Base-by-base conservation (phyloP, 1,284 basidiomycete species). In the Cryptococcus depauperatus region DNA sequence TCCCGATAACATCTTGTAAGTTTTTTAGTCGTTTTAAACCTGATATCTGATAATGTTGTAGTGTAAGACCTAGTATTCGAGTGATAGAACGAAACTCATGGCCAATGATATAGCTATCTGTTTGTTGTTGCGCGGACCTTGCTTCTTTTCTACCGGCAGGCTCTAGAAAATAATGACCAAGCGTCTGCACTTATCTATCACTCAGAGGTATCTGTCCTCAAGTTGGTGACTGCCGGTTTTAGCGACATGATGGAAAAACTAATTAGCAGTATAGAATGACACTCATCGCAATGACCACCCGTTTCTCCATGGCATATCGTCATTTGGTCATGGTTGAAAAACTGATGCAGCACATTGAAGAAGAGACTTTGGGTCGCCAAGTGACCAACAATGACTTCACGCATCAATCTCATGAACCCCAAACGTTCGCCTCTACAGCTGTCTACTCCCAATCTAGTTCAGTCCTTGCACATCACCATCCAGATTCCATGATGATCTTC, bases 121-220 rank as follows among this genome's bases (percentile, higher is more conserved):
- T 64, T 61, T 44, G 58, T 55, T 0, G 62, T 63, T 5, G 56
- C 55, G 11, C 37, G 59, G 13, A 58, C 59, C 1, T 40, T 69
- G 26, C 29, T 62, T 3, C 38, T 58, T n/a, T 66, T 66, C 47
- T 62, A 57, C 38, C 56, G 60, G 35, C 43, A 50, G 0, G 58
- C 61, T 1, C 46, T 67, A 0, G 54, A 56, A 18, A 48, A 47
- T 2, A 45, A 50, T 1, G 60, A 64, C 32, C 29, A 39, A 3
- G 27, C 34, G 22, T 35, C 52, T 1, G 59, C 55, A 2, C 48
- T 50, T 19, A 47, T 50, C 9, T 46, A 61, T 5, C 44, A 56
- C 8, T 41, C 46, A 2, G 66, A 69, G 50, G 59, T 69, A 14
- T 56, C 61, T 11, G 55, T 65, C 5, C 62, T 67, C 47, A 52